A percentile compares a stretch with the other conserved stretches of the same genome.
phyloP scores from a whole-genome alignment of 2,329 filamentous ascomycete genomes.

The Trichophyton equinum region DNA sequence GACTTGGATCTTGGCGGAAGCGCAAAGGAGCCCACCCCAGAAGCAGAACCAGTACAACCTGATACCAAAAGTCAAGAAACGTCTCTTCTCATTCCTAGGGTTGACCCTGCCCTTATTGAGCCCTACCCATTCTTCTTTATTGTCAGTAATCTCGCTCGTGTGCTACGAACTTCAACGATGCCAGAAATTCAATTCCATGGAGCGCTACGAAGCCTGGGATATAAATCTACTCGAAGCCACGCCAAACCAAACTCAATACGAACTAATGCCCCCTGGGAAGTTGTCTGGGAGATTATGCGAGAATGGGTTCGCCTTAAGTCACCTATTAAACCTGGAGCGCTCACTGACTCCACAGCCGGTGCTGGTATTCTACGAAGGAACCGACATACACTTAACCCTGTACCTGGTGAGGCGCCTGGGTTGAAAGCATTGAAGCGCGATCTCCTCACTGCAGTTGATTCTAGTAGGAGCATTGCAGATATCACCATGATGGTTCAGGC shows the following conservation, averaged over 20 bases:
- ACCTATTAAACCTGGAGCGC: constrained; percentile 59
- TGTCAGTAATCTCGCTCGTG: constrained; percentile 59
- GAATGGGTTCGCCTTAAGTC: constrained; percentile 77
- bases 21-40: constrained; percentile 9
- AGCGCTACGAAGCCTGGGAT: constrained; percentile 68
- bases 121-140: constrained; percentile 77
- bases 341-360: constrained; percentile 59
- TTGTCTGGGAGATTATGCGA: constrained; percentile 85
- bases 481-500: constrained; percentile 34
- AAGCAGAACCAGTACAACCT: constrained; percentile 2
- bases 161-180: constrained; percentile 67
- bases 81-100: constrained; percentile 31
- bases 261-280: constrained; percentile 80
- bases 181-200: constrained; percentile 69
- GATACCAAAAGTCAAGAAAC: neutral
- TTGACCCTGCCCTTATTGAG: constrained; percentile 54
- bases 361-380: constrained; percentile 51
- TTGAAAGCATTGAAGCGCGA: constrained; percentile 26
- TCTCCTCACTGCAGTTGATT: constrained; percentile 23
- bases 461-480: constrained; percentile 26
- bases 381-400: constrained; percentile 22
- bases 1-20: constrained; percentile 23
- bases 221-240: constrained; percentile 72
- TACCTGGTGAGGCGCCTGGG: constrained; percentile 22
- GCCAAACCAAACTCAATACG: constrained; percentile 82